Conservation (phyloP, 2,329 filamentous ascomycete species). For the Ophiostoma sp. region DNA sequence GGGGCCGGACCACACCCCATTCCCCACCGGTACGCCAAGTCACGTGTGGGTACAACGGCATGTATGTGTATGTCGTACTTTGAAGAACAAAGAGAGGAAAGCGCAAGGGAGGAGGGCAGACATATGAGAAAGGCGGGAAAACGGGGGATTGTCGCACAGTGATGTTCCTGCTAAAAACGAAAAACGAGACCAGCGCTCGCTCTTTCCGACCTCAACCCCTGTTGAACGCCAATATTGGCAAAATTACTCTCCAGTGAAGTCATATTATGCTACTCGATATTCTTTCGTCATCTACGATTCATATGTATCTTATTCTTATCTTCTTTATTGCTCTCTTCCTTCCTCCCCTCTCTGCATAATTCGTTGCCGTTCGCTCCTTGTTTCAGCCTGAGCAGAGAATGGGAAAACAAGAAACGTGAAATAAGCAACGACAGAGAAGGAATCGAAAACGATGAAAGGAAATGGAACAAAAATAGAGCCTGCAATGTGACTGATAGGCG, state of each 20-base stretch:
- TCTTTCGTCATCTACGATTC: neutral
- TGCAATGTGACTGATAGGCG: neutral
- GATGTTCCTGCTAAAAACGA: neutral
- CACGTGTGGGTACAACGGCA: slow-evolving; percentile 1
- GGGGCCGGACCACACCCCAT: neutral
- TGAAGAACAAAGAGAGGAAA: neutral
- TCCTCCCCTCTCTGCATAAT: slow-evolving; percentile 9
- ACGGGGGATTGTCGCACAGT: neutral
- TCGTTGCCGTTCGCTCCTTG: slow-evolving; percentile 11
- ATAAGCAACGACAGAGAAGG: neutral
- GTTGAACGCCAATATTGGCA: neutral
- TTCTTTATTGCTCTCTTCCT: neutral
- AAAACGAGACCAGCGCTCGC: neutral
- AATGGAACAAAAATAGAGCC: neutral
- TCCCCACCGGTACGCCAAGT: slow-evolving; percentile 17
- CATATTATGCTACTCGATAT: neutral
- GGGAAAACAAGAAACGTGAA: slow-evolving; percentile 17
- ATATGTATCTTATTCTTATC: neutral
- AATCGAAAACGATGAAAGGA: neutral
- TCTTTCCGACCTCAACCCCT: slow-evolving; percentile 3
- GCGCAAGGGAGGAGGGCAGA: neutral
- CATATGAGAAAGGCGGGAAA: neutral
- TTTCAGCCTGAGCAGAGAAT: slow-evolving; percentile 21
- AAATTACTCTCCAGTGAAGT: neutral
- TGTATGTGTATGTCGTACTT: neutral